Conservation (phyloP, 225 moss, liverwort and hornwort genomes). For the Sphagnum contortum region DNA sequence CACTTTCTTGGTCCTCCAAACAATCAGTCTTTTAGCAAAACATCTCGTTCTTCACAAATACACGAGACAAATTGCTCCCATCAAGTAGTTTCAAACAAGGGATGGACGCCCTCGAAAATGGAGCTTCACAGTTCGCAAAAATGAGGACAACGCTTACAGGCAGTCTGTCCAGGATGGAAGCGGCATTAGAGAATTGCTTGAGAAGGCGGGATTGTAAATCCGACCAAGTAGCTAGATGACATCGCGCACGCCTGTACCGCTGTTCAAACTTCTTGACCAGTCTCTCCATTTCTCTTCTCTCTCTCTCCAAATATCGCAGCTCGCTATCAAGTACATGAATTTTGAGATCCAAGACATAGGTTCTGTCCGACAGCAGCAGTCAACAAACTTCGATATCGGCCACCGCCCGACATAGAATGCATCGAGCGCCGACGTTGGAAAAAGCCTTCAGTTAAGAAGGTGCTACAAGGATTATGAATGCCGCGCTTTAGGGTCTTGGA, state of each 20-base stretch:
- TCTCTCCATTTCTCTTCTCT: constrained; percentile 46
- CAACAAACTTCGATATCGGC: too few species aligned
- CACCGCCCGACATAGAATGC: too few species aligned
- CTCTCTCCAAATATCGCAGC: background rate
- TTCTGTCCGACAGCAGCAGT: too few species aligned
- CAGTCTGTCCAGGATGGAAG: constrained; percentile 67
- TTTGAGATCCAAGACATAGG: too few species aligned
- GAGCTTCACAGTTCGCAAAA: background rate
- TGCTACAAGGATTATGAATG: too few species aligned
- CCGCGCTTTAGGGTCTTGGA: too few species aligned
- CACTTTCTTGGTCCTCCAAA: too few species aligned
- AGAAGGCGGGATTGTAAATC: constrained; percentile 43
- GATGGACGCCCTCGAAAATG: background rate
- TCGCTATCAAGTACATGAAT: too few species aligned
- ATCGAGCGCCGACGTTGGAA: too few species aligned
- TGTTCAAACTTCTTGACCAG: constrained; percentile 76
- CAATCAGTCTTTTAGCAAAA: too few species aligned
- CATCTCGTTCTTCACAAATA: background rate
- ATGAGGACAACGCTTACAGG: constrained; percentile 24
- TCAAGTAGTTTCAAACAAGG: background rate
- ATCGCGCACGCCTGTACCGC: constrained; percentile 62
- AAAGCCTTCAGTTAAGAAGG: too few species aligned
- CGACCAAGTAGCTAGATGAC: constrained; percentile 57
- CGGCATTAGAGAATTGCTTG: constrained; percentile 52
- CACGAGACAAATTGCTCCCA: background rate